Evolutionary conservation across 495 filamentous ascomycete species (phyloP).

Genomic region (Neurospora sp.): DNA sequence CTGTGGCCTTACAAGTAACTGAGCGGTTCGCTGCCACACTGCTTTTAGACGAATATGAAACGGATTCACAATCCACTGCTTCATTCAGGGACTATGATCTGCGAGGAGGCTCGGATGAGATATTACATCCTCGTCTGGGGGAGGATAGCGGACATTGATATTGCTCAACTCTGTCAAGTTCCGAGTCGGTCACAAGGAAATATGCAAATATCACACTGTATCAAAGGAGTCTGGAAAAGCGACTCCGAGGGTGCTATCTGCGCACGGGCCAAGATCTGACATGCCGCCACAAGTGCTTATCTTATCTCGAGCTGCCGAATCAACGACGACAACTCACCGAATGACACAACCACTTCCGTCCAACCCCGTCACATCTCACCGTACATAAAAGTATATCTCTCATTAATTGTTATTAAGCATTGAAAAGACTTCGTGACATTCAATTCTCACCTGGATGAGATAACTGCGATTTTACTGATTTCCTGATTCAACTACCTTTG

Average conservation of each 20-base stretch:
- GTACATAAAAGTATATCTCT: background rate
- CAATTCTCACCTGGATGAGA: background rate
- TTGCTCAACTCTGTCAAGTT: background rate
- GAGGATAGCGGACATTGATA: background rate
- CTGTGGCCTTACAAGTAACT: background rate
- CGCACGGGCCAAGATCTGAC: background rate
- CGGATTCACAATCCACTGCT: background rate
- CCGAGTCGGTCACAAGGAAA: background rate
- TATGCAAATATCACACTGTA: background rate
- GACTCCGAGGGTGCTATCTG: background rate
- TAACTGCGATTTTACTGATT: background rate
- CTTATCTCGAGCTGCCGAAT: background rate
- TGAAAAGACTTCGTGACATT: background rate
- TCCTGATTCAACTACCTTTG: background rate
- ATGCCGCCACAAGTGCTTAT: background rate
- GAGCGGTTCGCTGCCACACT: background rate
- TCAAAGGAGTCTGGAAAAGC: background rate
- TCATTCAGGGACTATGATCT: background rate
- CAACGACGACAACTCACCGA: background rate
- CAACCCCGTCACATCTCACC: background rate
- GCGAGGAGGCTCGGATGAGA: background rate
- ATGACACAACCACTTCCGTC: background rate
- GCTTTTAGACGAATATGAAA: background rate
- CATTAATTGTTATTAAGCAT: background rate
- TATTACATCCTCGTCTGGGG: background rate